Evolutionary conservation across 108 stramenopile genomes (phyloP).

Genomic region (Cylindrotheca closterium): DNA sequence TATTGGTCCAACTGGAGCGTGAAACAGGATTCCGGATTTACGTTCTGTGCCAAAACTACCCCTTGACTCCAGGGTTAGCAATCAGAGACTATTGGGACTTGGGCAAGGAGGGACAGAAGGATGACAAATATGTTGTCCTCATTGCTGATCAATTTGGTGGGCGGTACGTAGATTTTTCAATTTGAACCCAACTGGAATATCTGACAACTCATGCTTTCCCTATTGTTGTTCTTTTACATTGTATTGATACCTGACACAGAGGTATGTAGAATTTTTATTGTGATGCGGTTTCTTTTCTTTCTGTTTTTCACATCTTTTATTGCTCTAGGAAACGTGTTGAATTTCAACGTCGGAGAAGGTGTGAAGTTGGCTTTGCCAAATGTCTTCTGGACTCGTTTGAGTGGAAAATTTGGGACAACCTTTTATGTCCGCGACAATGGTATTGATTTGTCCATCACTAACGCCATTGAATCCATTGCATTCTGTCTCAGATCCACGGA

Average conservation of each 20-base stretch:
- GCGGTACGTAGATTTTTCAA: conserved; percentile 22
- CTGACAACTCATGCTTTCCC: neutral
- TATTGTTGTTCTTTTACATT: neutral
- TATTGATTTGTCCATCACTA: conserved; percentile 76
- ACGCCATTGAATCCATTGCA: conserved; percentile 82
- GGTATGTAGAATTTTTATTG: too few relatives aligned
- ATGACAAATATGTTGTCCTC: conserved; percentile 86
- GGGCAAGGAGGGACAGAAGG: conserved; percentile 87
- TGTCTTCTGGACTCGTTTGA: conserved; percentile 84
- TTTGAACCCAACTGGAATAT: neutral
- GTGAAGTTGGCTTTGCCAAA: conserved; percentile 79
- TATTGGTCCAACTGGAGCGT: conserved; percentile 62
- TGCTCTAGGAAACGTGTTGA: conserved; percentile 71
- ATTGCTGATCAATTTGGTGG: conserved; percentile 89
- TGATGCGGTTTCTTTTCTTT: too few relatives aligned
- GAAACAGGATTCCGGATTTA: conserved; percentile 82
- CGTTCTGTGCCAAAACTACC: conserved; percentile 83
- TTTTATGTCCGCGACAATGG: conserved; percentile 87
- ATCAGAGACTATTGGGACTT: conserved; percentile 86
- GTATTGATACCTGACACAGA: too few relatives aligned
- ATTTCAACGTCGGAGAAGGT: conserved; percentile 86
- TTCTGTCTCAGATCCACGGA: conserved; percentile 81
- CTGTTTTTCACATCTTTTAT: too few relatives aligned
- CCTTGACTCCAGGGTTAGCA: conserved; percentile 75
- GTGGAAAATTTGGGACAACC: conserved; percentile 78